Evolutionary conservation across 495 filamentous ascomycete species (phyloP), one percentile per base, ranked within the genome.

Genomic region (Aspergillus funiculosus): DNA sequence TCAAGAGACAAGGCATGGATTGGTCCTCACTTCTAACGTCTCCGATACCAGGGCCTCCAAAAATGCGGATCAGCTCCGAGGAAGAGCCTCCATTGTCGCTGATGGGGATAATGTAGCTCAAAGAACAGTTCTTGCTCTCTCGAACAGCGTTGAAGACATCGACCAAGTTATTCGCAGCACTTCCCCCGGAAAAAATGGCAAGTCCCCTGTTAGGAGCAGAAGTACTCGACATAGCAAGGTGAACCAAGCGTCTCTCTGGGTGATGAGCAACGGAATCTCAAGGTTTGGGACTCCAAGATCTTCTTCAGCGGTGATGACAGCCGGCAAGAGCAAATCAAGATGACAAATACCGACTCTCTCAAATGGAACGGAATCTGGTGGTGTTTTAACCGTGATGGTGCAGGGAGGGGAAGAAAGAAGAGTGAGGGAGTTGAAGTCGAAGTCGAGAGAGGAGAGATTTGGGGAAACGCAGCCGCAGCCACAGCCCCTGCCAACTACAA

Each of bases 31-130:
- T 95, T 64, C 89, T 78, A 31, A 94, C 75, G 69, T 95, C 89
- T 24, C 89, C 89, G 63, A 95, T 94, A 9, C 89, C 89, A 39
- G 91, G 91, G 0, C 91, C 91, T 1, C 91, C 91, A 64, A 96
- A 87, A 11, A 97, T 87, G 11, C 91, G 76, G 50, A 95, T 91
- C 54, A 96, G 63, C 68, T 97, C 91, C 5, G 86, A 91, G 1
- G 89, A 89, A 24, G 83, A 89, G 13, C 91, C 91, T 20, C 91
- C 91, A 69, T 97, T 97, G 63, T 97, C 91, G 52, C 83, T 88
- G 56, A 96, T 94, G 11, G 91, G 91, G 41, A 97, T 94, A 45
- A 95, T 77, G 56, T 94, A 91, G 60, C 76, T 87, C 32, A 94
- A 73, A 17, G 72, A 71, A 48, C 85, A 85, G 26, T 76, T 64